Conservation (phyloP, 257 asterid genomes). For the Scutellaria baicalensis region DNA sequence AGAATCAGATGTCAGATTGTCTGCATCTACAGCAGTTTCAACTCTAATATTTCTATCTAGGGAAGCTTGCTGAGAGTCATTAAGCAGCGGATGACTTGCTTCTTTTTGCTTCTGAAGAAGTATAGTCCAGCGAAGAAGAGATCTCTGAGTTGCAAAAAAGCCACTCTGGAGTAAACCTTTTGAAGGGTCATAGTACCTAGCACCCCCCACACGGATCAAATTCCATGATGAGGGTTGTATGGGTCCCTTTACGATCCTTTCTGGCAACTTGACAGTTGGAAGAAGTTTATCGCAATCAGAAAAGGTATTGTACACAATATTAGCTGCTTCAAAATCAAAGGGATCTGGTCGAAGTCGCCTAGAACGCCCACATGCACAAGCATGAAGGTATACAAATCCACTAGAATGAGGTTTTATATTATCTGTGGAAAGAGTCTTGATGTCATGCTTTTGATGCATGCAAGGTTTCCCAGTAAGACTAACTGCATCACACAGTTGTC, state of each 20-base stretch:
- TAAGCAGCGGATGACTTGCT: conserved; percentile 16
- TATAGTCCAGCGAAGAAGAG: conserved; percentile 67
- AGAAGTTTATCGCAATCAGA: conserved; percentile 89
- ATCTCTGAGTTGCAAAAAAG: conserved; percentile 64
- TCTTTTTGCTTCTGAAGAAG: conserved; percentile 36
- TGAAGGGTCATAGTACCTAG: conserved; percentile 71
- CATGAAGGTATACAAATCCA: conserved; percentile 90
- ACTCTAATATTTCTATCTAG: conserved; percentile 22
- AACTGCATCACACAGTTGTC: conserved; percentile 93
- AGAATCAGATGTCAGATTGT: conserved; percentile 28
- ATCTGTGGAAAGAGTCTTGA: conserved; percentile 22
- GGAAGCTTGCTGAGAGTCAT: conserved; percentile 29
- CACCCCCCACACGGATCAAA: conserved; percentile 80
- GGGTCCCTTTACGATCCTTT: conserved; percentile 38
- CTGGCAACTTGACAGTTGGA: conserved; percentile 56
- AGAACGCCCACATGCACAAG: conserved; percentile 99
- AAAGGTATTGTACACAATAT: conserved; percentile 40
- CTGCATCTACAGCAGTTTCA: conserved; percentile 30
- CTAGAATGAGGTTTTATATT: conserved; percentile 67
- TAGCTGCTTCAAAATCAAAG: conserved; percentile 81
- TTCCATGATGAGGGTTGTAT: conserved; percentile 59
- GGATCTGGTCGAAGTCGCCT: conserved; percentile 80
- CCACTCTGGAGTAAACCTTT: conserved; percentile 95
- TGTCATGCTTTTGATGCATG: conserved; percentile 72
- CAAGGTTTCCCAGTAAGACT: conserved; percentile 97